Base-by-base conservation (phyloP, 176 grass and related monocot species). In the Lolium rigidum region DNA sequence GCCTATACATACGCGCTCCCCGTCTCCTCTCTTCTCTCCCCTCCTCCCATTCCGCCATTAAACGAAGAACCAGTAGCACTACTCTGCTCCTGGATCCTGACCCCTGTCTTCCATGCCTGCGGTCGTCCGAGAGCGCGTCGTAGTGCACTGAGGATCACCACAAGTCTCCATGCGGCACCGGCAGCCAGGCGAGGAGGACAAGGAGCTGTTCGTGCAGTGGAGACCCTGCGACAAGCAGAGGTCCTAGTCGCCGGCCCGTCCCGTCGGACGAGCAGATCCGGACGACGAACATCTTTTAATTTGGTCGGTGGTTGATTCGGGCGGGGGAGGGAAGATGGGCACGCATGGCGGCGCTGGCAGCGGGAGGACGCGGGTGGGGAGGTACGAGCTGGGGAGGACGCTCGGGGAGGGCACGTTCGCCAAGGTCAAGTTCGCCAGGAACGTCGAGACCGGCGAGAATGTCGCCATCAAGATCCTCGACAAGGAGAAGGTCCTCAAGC, bases 391-490 rank as follows among this genome's bases (percentile, higher is more conserved):
- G 1, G 97, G 97, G 26, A 87, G 94, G 63, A 99, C 97, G 21
- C 92, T 99, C 16, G 97, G 97, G 8, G 90, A 91, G 57, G 97
- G 97, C 10, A 94, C 92, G 76, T 99, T 99, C 87, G 97, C 97
- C 50, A 99, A 99, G 92, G 97, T 99, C 28, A 99, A 99, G 89
- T 99, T 99, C 90, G 97, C 97, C 16, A 80, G 77, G 81, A 99
- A 96, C 91, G 87, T 94, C 38, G 94, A 97, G 4, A 87, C 92
- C 31, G 79, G 71, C 18, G 97, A 97, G 74, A 88, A 85, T 84
- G 94, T 97, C 17, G 97, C 97, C 85, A 94, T 99, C 89, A 99
- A 99, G 90, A 93, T 99, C 84, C 89, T 99, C 65, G 97, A 99
- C 84, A 99, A 99, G 84, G 97, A 99, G 39, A 99, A 97, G 87